These are phyloP conservation scores for Nymphaea colorata DNA, from an alignment of 164 flowering plant genomes.

Conservation along the genomic window DNA sequence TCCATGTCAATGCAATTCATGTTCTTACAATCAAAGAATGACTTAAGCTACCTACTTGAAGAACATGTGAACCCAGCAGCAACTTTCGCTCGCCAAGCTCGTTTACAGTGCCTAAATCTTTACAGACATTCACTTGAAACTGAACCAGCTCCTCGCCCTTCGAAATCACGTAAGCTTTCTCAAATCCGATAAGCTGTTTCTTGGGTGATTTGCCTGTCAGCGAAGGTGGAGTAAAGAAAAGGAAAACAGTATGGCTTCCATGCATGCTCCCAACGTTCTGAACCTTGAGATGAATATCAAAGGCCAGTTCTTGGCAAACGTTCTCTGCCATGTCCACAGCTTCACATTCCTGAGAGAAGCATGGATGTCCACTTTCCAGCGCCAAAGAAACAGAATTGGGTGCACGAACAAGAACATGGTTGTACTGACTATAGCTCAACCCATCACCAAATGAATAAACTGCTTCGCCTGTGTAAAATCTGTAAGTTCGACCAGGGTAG, in stretches of 20 bases:
- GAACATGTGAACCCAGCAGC: conserved; percentile 61
- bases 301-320: conserved; percentile 35
- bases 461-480: conserved; percentile 79
- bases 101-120: conserved; percentile 78
- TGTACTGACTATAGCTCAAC: conserved; percentile 52
- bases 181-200: conserved; percentile 77
- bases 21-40: conserved; percentile 49
- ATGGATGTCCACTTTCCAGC: conserved; percentile 50
- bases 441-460: conserved; percentile 83
- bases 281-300: conserved; percentile 58
- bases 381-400: conserved; percentile 51
- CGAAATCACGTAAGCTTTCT: conserved; percentile 47
- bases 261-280: conserved; percentile 40
- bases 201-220: conserved; percentile 53
- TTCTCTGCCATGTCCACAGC: conserved; percentile 37
- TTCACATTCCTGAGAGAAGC: conserved; percentile 45
- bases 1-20: conserved; percentile 15
- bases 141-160: conserved; percentile 31
- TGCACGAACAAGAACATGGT: conserved; percentile 49
- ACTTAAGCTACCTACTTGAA: conserved; percentile 70
- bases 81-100: conserved; percentile 64
- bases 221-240: conserved; percentile 60
- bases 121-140: conserved; percentile 77
- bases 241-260: conserved; percentile 67
- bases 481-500: conserved; percentile 81